Evolutionary conservation across 2,329 filamentous ascomycete genomes (phyloP).

Genomic region (Ilyonectria mors-panacis): DNA sequence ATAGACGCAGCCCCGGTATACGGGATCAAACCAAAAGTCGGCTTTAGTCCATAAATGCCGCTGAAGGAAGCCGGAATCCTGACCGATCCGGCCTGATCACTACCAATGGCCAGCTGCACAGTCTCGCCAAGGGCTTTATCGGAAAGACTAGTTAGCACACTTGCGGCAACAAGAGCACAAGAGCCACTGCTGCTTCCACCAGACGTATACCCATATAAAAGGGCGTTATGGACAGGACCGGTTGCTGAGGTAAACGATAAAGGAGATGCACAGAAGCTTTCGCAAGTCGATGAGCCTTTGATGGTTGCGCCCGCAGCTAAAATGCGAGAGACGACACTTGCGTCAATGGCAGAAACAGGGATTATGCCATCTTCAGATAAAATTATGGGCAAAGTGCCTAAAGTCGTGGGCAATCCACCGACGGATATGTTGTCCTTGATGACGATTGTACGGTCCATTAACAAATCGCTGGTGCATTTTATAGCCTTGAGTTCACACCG

Average conservation of each 20-base stretch:
- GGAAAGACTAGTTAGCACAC: constrained; percentile 15
- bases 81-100: constrained; percentile 52
- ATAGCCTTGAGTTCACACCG: constrained; percentile 44
- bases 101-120: constrained; percentile 48
- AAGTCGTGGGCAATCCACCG: constrained; percentile 45
- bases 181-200: constrained; percentile 54
- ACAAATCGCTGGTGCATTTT: constrained; percentile 15
- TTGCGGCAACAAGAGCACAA: constrained; percentile 46
- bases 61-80: constrained; percentile 50
- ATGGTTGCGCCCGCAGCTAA: constrained; percentile 46
- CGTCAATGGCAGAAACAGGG: constrained; percentile 41
- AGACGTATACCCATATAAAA: constrained; percentile 43
- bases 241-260: constrained; percentile 48
- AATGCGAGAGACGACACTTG: constrained; percentile 42
- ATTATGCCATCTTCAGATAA: constrained; percentile 26
- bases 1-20: constrained; percentile 60
- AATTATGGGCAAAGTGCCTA: constrained; percentile 34
- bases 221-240: constrained; percentile 49
- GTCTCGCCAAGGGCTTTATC: constrained; percentile 26
- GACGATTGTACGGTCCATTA: constrained; percentile 37
- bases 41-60: constrained; percentile 56
- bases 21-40: constrained; percentile 59
- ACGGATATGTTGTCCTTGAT: constrained; percentile 53
- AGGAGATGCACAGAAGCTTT: constrained; percentile 50
- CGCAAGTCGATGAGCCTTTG: constrained; percentile 48